Percentiles rank a stretch among this genome's conserved stretches.
Conservation (phyloP, 257 asterid genomes). For the Rhazya stricta region DNA sequence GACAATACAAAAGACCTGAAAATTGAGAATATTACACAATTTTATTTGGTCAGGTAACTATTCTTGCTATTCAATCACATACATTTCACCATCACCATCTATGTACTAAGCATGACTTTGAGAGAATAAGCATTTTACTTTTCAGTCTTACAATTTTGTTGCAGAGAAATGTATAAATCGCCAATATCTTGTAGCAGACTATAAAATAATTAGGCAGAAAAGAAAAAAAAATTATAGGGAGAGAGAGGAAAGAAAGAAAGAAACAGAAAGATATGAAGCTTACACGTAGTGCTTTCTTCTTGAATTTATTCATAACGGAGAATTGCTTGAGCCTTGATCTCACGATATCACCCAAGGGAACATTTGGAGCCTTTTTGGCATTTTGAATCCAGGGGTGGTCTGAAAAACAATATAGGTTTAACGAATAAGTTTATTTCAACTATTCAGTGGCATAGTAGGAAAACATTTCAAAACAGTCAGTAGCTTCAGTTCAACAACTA, state of each 20-base stretch:
- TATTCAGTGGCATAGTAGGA: background rate
- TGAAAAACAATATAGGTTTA: slow-evolving; percentile 24
- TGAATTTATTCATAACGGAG: slow-evolving; percentile 79
- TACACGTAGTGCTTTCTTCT: slow-evolving; percentile 91
- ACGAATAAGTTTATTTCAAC: background rate
- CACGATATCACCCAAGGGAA: slow-evolving; percentile 85
- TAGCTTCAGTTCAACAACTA: background rate
- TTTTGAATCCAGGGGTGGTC: slow-evolving; percentile 94
- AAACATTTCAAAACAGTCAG: background rate
- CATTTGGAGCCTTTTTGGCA: slow-evolving; percentile 82
- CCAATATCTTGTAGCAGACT: background rate
- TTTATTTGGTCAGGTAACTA: background rate
- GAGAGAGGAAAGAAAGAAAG: too few relatives aligned
- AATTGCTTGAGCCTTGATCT: slow-evolving; percentile 83
- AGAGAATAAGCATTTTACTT: background rate
- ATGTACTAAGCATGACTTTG: background rate
- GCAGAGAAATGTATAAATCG: background rate
- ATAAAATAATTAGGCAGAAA: background rate
- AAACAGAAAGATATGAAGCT: slow-evolving; percentile 22
- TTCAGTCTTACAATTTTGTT: background rate
- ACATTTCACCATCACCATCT: background rate
- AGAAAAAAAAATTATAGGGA: background rate
- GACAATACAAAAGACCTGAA: background rate
- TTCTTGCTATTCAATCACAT: background rate
- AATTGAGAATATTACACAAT: background rate